Conservation (phyloP, 352 stramenopile species). For the Phytophthora rubi region DNA sequence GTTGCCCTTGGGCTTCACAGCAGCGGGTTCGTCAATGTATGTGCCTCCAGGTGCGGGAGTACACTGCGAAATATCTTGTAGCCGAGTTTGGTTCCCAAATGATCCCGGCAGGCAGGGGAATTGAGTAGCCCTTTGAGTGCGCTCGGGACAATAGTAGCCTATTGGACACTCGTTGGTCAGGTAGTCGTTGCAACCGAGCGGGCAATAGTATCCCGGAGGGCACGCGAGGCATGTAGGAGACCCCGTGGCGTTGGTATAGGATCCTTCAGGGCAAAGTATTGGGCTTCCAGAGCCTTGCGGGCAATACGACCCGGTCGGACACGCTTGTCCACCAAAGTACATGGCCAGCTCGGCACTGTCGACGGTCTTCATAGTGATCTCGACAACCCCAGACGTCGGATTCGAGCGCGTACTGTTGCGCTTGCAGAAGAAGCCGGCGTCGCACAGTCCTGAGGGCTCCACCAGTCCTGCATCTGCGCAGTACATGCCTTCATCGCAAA, state of each 20-base stretch:
- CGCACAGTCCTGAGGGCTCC: slow-evolving; percentile 46
- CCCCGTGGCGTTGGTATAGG: slow-evolving; percentile 39
- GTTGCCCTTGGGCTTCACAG: slow-evolving; percentile 49
- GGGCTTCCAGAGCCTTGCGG: slow-evolving; percentile 41
- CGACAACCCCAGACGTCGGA: slow-evolving; percentile 42
- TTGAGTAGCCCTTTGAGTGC: slow-evolving; percentile 56
- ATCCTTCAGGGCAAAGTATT: slow-evolving; percentile 49
- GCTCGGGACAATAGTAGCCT: slow-evolving; percentile 84
- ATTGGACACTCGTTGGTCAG: slow-evolving; percentile 61
- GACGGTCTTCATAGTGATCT: slow-evolving; percentile 10
- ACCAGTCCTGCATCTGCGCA: slow-evolving; percentile 46
- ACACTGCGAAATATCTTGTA: slow-evolving; percentile 62
- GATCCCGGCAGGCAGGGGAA: slow-evolving; percentile 84
- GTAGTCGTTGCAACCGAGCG: slow-evolving; percentile 51
- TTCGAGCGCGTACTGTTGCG: slow-evolving; percentile 51
- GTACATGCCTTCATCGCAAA: slow-evolving; percentile 63
- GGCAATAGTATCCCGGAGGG: slow-evolving; percentile 56
- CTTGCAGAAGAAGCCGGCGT: slow-evolving; percentile 57
- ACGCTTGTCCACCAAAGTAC: slow-evolving; percentile 44
- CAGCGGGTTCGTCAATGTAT: slow-evolving; percentile 60
- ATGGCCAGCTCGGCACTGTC: slow-evolving; percentile 16
- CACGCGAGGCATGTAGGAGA: slow-evolving; percentile 42
- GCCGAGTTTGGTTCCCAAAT: slow-evolving; percentile 61
- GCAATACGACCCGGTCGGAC: slow-evolving; percentile 62
- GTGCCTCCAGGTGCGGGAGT: slow-evolving; percentile 70